phyloP scores from a whole-genome alignment of 768 basidiomycete genomes.

The Lactarius deliciosus region DNA sequence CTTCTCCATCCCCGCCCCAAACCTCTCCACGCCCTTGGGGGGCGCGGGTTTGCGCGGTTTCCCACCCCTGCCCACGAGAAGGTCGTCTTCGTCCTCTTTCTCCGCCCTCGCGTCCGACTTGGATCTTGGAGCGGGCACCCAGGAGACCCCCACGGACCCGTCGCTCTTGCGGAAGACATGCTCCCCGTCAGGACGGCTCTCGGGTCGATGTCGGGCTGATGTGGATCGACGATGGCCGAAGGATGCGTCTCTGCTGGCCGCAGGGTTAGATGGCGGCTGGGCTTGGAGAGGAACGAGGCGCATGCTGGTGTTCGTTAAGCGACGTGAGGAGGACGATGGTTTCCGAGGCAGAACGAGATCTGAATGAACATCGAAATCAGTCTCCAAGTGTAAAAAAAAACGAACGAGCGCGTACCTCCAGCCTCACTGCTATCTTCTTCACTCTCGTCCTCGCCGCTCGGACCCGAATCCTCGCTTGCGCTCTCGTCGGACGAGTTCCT shows the following conservation, averaged over 20 bases:
- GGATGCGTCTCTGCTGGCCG: constrained; percentile 52
- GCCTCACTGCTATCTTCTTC: constrained; percentile 48
- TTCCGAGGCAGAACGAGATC: constrained; percentile 7
- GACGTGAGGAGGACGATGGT: constrained; percentile 18
- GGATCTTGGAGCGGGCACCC: constrained; percentile 56
- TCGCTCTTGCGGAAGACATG: constrained; percentile 41
- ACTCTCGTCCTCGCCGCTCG: constrained; percentile 4
- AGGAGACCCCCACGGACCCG: constrained; percentile 81
- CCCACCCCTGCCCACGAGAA: constrained; percentile 30
- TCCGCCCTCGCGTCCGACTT: neutral
- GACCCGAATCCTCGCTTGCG: constrained; percentile 25
- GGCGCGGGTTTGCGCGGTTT: constrained; percentile 34
- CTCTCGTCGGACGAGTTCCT: constrained; percentile 47
- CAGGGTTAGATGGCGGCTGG: constrained; percentile 33
- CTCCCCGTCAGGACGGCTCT: constrained; percentile 9
- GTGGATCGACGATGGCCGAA: constrained; percentile 65
- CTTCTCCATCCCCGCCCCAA: constrained; percentile 88
- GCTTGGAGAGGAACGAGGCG: constrained; percentile 68
- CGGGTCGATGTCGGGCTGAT: constrained; percentile 30
- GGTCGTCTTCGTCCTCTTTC: constrained; percentile 33
- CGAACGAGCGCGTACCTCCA: constrained; percentile 35
- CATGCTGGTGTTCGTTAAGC: constrained; percentile 51
- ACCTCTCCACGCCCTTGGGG: constrained; percentile 68
- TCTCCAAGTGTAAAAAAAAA: neutral
- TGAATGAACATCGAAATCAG: neutral